Base-by-base conservation (phyloP, 176 grass and related monocot genomes). In the Cenchrus purpureus region DNA sequence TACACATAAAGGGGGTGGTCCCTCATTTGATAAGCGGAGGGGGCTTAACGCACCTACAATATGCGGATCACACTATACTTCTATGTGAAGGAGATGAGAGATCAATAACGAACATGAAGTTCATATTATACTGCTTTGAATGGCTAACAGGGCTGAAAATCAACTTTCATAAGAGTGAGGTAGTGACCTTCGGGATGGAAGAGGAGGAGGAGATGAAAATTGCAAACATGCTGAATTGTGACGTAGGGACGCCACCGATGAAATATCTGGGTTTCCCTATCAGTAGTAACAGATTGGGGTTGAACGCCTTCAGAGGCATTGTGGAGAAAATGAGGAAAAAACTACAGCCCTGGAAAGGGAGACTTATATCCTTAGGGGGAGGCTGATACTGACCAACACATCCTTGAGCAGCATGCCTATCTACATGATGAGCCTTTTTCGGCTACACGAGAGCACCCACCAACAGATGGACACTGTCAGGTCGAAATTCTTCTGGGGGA, bases 1-100 rank as follows among this genome's bases (percentile, higher is more conserved):
- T 12, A 2, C 4, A 15, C 13, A 15, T 54, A 0, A 14, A 54
- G 3, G 52, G 64, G 12, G 64, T 66, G 6, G 31, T 37, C 0
- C 64, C 31, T 7, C 29, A 37, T 0, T 16, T 66, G 9, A 0
- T 34, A n/a, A n/a, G n/a, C 2, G 4, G 0, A 7, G 29, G 29
- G 1, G 31, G 63, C 0, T 0, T 66, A 0, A 66, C 64, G 2
- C 64, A 66, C 9, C 3, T 66, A 1, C 64, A 66, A 0, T 66
- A 66, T 0, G 31, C 29, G 1, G 31, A 66, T 16, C 31, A 66
- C 5, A 37, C 65, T 0, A 13, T 67, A 0, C 16, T 67, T 1
- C 0, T 67, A 0, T 17, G 37, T 29, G 4, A 7, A 0, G 5
- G 5, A 5, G 32, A 40, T 1, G 32, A 67, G 0, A 0, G 7